Evolutionary conservation across 805 yeast species (phyloP), one percentile per base, ranked within the genome.

Genomic region (Schwanniomyces vanrijiae): DNA sequence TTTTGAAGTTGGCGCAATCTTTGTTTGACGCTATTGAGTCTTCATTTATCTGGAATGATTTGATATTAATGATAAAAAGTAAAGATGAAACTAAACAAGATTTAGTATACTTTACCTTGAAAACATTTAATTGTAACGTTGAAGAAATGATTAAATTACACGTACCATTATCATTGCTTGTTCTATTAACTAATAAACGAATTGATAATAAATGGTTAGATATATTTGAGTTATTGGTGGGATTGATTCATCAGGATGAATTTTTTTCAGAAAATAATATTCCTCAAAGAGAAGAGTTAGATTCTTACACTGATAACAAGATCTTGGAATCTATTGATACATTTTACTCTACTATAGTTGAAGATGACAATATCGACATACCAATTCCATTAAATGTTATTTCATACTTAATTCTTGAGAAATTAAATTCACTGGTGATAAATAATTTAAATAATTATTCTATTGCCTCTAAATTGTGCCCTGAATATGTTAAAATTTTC

Each of bases 1-100:
- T 86, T 0, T 49, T 86, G 34, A 73, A 73, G 40, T 76, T 84
- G 25, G 88, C 90, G 0, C 78, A 80, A 44, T 69, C 83, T 0
- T 83, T 92, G 47, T 90, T 94, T 61, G 96, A 94, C 65, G 85
- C 89, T 4, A 86, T 91, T 2, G 99, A 94, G 59, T 81, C 96
- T 0, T 64, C 75, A 22, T 78, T 78, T 22, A 91, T 94, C 4
- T 92, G 96, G 91, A 75, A 82, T 3, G 80, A 81, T 49, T 64
- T 86, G 1, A 70, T 80, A 41, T 63, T 64, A 1, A 61, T 84
- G 22, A 62, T 83, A 3, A 45, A 60, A n/a, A 50, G 54, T 2
- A 67, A 66, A 1, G 54, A 46, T 4, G 55, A 47, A 1, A 42
- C 55, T 4, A 63, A 77, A 34, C 54, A 81, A 19, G 77, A 73